Base-by-base conservation (phyloP, 139 green algal species). In the Tetraselmis chui region DNA sequence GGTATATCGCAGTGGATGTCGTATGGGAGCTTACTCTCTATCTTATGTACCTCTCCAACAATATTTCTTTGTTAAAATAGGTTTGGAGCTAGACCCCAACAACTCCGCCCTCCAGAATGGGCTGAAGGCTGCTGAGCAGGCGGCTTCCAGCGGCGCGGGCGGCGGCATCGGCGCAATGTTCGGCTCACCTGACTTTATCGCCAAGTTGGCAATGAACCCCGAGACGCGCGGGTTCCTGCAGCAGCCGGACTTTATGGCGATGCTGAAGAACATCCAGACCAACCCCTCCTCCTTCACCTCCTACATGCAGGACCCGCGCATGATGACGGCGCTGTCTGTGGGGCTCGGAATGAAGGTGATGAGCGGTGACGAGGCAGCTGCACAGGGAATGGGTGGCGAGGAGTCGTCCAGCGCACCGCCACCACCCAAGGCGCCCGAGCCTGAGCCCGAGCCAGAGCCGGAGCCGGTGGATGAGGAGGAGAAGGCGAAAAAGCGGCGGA, bases 201-300 rank as follows among this genome's bases (percentile, higher is more conserved):
- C 86, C 2, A 92, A 94, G 75, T 87, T 99, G 84, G 91, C 94
- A 1, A 94, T 87, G 76, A 93, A 98, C 90, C 95, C 94, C 0
- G 83, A 92, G 31, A 98, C 94, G 2, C 84, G 88, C 80, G 28
- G 32, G 22, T 90, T 94, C 59, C 86, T 99, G 86, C 58, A 77
- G 1, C 91, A 99, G 84, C 94, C 94, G 5, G 95, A 97, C 84
- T 99, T 99, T 89, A 89, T 95, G 86, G 79, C 79, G 28, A 98
- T 97, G 91, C 74, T 99, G 75, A 80, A 75, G 29, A 89, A 91
- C 28, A 76, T 99, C 31, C 87, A 93, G 83, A 84, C 77, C 27
- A 92, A 98, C 86, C 93, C 93, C 25, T n/a, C 29, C 18, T 86
- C 84, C 83, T 91, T 98, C 74, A 88, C 79, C 59, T 86, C 81